These are phyloP conservation scores for Hyphochytrium catenoides DNA, from an alignment of 352 stramenopile genomes.

Conservation along the genomic window DNA sequence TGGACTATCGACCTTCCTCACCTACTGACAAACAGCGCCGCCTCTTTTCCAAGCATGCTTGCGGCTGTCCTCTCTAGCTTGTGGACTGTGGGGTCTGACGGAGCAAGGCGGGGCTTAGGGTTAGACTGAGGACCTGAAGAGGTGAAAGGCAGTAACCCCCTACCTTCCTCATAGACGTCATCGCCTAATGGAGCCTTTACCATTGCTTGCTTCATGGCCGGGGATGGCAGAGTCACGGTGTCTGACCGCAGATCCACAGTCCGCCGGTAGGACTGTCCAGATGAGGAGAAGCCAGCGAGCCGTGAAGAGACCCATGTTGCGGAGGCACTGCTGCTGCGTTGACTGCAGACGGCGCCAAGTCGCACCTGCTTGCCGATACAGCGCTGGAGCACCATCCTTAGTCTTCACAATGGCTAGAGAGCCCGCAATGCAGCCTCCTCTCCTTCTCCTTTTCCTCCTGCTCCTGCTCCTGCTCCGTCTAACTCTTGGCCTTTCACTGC, in stretches of 20 bases:
- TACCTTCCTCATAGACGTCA: conserved; percentile 22
- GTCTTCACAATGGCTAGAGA: too few species aligned
- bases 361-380: conserved; percentile 38
- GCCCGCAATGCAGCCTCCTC: too few species aligned
- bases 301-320: too few species aligned
- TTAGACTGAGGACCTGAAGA: too few species aligned
- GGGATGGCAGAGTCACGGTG: conserved; percentile 79
- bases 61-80: conserved; percentile 71
- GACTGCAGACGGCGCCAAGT: too few species aligned
- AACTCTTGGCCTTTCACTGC: too few species aligned
- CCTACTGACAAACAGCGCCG: conserved; percentile 83
- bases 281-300: conserved; percentile 10
- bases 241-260: conserved; percentile 83
- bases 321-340: too few species aligned
- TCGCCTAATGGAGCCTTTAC: conserved; percentile 40
- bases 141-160: not conserved
- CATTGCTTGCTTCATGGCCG: conserved; percentile 74
- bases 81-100: conserved; percentile 77
- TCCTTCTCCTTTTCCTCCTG: too few species aligned
- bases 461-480: too few species aligned
- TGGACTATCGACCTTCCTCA: conserved; percentile 12
- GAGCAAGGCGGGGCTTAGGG: conserved; percentile 4
- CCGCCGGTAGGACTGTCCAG: not conserved
- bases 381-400: too few species aligned
- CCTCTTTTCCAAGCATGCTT: conserved; percentile 76